phyloP scores from a whole-genome alignment of 2,329 filamentous ascomycete species.

The Clarireedia paspali region DNA sequence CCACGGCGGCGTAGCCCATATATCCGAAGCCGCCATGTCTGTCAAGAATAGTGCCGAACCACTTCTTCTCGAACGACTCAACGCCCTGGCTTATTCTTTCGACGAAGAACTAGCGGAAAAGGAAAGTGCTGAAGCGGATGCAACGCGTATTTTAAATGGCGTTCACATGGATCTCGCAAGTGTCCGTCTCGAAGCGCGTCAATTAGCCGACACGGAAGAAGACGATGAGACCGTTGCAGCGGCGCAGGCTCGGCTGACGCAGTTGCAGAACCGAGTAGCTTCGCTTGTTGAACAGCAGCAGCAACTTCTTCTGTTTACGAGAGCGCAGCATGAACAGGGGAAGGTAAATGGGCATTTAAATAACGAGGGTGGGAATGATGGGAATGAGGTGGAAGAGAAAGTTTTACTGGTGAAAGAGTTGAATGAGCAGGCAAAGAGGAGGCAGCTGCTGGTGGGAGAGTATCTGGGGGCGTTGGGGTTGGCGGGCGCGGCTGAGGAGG shows the following conservation, averaged over 20 bases:
- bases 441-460: conserved; percentile 51
- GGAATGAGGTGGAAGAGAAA: conserved; percentile 44
- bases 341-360: conserved; percentile 19
- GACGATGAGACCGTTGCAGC: conserved; percentile 14
- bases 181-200: conserved; percentile 50
- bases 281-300: conserved; percentile 40
- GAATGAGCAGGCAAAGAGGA: conserved; percentile 41
- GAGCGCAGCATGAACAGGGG: conserved; percentile 38
- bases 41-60: conserved; percentile 63
- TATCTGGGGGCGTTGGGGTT: conserved; percentile 62
- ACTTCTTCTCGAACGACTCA: conserved; percentile 64
- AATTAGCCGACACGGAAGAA: conserved; percentile 34
- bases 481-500: conserved; percentile 65
- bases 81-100: conserved; percentile 61
- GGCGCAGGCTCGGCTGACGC: conserved; percentile 17
- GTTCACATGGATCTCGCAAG: conserved; percentile 59
- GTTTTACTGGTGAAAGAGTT: conserved; percentile 52
- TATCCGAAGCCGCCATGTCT: conserved; percentile 59
- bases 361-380: conserved; percentile 24
- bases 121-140: conserved; percentile 60
- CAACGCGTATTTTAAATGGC: conserved; percentile 55
- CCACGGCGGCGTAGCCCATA: conserved; percentile 29
- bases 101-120: conserved; percentile 72
- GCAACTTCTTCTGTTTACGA: conserved; percentile 31
- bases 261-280: conserved; percentile 19